phyloP scores from a whole-genome alignment of 1,284 basidiomycete species.

The Mycocalia duriaeana region DNA sequence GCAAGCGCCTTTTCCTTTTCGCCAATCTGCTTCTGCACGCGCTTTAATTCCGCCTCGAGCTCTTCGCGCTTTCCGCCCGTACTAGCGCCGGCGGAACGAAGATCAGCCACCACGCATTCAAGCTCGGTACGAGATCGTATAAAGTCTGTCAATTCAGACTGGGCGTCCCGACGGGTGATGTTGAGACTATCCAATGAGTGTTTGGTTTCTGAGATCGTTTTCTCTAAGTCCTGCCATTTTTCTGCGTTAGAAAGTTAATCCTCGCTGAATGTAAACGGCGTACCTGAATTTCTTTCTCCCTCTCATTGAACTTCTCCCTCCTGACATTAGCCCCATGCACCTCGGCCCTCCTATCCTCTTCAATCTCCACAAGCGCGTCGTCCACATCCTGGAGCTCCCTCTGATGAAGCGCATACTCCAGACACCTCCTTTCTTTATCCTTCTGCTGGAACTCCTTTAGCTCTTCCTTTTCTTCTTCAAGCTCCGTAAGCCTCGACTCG shows the following conservation, averaged over 20 bases:
- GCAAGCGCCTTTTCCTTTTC: conserved; percentile 62
- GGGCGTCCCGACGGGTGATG: conserved; percentile 67
- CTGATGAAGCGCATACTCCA: conserved; percentile 94
- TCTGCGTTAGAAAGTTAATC: no score
- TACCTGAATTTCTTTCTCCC: conserved; percentile 82
- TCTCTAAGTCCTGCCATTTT: conserved; percentile 74
- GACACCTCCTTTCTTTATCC: conserved; percentile 89
- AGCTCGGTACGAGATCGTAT: conserved; percentile 76
- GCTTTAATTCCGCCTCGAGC: conserved; percentile 62
- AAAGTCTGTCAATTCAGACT: conserved; percentile 76
- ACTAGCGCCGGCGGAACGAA: conserved; percentile 56
- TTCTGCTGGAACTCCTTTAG: conserved; percentile 94
- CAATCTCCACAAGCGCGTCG: conserved; percentile 78
- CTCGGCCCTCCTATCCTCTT: conserved; percentile 78
- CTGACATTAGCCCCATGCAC: conserved; percentile 80
- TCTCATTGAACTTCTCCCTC: conserved; percentile 74
- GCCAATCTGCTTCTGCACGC: conserved; percentile 56
- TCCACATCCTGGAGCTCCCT: conserved; percentile 87
- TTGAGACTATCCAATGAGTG: conserved; percentile 69
- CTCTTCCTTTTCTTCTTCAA: conserved; percentile 97
- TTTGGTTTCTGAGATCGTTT: conserved; percentile 65
- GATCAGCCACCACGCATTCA: conserved; percentile 79
- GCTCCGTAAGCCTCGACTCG: conserved; percentile 83
- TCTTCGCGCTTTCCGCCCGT: conserved; percentile 62
- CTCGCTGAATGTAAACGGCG: no score